Percentiles rank a stretch among this genome's conserved stretches.
phyloP scores from a whole-genome alignment of 768 basidiomycete species.

The Coprinellus aureogranulatus region DNA sequence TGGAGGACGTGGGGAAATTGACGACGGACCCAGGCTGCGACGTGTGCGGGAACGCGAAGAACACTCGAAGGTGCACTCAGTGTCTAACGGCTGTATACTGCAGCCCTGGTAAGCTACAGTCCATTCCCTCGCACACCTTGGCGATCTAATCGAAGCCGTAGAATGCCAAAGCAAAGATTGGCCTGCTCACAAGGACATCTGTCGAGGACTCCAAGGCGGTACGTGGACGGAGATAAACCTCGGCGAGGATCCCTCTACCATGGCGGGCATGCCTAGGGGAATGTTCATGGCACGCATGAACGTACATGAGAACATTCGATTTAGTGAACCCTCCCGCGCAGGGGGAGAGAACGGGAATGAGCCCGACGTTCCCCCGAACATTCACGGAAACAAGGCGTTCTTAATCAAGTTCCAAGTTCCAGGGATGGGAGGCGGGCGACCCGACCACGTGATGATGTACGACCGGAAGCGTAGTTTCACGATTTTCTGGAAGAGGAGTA shows the following conservation, averaged over 20 bases:
- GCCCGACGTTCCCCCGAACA: conserved; percentile 23
- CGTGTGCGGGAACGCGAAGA: conserved; percentile 35
- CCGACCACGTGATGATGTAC: conserved; percentile 32
- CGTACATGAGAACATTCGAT: conserved; percentile 15
- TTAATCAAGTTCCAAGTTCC: conserved; percentile 39
- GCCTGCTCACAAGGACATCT: conserved; percentile 34
- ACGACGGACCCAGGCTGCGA: conserved; percentile 33
- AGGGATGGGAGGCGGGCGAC: conserved; percentile 8
- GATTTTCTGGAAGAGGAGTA: conserved; percentile 23
- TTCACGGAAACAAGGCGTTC: conserved; percentile 34
- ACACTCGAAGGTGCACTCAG: conserved; percentile 28
- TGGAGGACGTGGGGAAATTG: conserved; percentile 36
- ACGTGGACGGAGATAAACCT: conserved; percentile 34
- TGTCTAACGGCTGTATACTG: conserved; percentile 38
- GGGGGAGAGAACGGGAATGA: neutral
- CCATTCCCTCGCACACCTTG: neutral
- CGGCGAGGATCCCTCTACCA: conserved; percentile 6
- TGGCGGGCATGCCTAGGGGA: neutral
- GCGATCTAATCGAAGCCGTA: too few relatives aligned
- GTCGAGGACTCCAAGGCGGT: conserved; percentile 37
- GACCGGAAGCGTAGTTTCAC: conserved; percentile 40
- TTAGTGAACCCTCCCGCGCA: neutral
- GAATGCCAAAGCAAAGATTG: conserved; percentile 43
- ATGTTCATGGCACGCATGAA: conserved; percentile 16
- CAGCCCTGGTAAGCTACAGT: conserved; percentile 25